phyloP scores from a whole-genome alignment of 352 stramenopile genomes.

The Globisporangium paddicum region DNA sequence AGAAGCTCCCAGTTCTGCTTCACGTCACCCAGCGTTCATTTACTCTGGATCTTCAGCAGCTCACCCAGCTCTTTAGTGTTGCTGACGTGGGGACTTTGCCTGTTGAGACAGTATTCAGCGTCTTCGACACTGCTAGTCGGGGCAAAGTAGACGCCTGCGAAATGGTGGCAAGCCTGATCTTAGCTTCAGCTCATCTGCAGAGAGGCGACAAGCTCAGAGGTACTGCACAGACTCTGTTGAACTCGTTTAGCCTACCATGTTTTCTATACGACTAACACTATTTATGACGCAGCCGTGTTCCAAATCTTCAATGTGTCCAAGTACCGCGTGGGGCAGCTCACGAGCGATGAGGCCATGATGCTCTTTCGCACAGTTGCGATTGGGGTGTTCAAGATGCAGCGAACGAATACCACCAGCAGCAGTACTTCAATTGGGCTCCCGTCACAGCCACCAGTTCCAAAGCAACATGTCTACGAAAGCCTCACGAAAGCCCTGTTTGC shows the following conservation, averaged over 20 bases:
- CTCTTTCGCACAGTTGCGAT: slow-evolving; percentile 20
- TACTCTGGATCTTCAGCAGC: not conserved
- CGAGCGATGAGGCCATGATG: slow-evolving; percentile 27
- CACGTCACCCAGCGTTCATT: not conserved
- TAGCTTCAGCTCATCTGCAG: slow-evolving; percentile 17
- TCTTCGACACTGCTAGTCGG: slow-evolving; percentile 14
- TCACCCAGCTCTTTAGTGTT: not conserved
- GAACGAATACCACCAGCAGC: not conserved
- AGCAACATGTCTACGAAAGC: slow-evolving; percentile 18
- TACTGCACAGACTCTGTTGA: too few relatives aligned
- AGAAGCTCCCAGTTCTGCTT: not conserved
- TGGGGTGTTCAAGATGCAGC: slow-evolving; percentile 12
- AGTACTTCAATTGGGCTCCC: not conserved
- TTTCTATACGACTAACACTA: too few relatives aligned
- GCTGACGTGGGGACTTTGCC: not conserved
- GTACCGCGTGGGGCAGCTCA: slow-evolving; percentile 21
- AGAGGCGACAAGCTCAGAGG: slow-evolving; percentile 17
- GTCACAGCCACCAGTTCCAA: not conserved
- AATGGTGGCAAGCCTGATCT: slow-evolving; percentile 16
- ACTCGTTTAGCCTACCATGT: too few relatives aligned
- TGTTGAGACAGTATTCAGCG: slow-evolving; percentile 10
- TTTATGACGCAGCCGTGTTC: slow-evolving; percentile 22
- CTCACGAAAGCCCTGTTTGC: slow-evolving; percentile 25
- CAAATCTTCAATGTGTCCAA: slow-evolving; percentile 29
- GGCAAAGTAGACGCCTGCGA: slow-evolving; percentile 19